Conservation (phyloP, 257 asterid species). For the Solanum piurae region DNA sequence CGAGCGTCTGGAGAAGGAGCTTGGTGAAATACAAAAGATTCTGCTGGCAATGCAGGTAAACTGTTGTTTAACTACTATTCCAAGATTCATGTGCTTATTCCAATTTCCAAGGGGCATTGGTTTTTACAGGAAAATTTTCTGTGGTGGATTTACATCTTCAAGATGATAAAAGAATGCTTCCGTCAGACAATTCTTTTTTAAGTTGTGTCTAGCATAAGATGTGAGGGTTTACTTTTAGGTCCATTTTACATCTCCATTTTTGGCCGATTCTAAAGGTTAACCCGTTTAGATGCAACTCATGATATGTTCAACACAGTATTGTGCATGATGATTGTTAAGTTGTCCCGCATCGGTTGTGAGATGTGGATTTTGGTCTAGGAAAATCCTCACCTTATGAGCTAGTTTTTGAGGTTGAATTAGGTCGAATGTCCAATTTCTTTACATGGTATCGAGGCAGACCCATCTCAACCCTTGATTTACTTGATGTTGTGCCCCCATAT, state of each 20-base stretch:
- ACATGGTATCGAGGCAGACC: neutral
- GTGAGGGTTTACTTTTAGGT: neutral
- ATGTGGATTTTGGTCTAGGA: neutral
- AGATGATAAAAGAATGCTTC: neutral
- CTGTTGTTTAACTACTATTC: neutral
- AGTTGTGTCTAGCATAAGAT: neutral
- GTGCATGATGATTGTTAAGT: neutral
- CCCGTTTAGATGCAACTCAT: neutral
- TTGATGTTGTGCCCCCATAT: neutral
- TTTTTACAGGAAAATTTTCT: neutral
- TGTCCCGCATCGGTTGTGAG: neutral
- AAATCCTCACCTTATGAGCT: neutral
- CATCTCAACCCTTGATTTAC: neutral
- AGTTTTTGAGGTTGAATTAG: neutral
- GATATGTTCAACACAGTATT: neutral
- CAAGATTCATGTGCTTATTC: neutral
- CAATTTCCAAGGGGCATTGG: neutral
- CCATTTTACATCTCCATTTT: neutral
- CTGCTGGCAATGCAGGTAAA: slow-evolving; percentile 92
- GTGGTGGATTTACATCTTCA: neutral
- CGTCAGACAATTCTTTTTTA: neutral
- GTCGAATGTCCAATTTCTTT: neutral
- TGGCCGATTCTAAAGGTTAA: neutral
- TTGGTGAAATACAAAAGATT: slow-evolving; percentile 71
- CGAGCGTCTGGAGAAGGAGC: slow-evolving; percentile 65